phyloP scores from a whole-genome alignment of 371 early-diverging fungal genomes.

The Syncephalastrum contaminatum region DNA sequence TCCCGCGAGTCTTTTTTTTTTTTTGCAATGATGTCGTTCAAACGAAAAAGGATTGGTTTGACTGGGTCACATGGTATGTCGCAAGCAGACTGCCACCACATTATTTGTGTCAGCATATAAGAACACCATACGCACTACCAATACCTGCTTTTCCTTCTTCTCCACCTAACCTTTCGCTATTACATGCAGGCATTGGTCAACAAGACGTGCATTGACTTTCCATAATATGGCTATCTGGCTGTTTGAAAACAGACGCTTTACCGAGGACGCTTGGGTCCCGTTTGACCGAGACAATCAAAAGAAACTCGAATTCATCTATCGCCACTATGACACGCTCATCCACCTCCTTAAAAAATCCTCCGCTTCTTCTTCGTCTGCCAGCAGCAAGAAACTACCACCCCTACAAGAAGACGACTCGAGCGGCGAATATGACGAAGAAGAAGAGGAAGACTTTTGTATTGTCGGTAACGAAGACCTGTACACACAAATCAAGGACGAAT shows the following conservation, averaged over 20 bases:
- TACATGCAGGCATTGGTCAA: background rate
- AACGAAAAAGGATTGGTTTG: no score
- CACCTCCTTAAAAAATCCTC: no score
- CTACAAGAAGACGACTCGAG: no score
- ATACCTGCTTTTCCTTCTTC: constrained; percentile 1
- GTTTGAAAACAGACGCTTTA: constrained; percentile 36
- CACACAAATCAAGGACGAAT: no score
- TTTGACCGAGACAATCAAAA: constrained; percentile 37
- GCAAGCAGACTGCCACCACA: no score
- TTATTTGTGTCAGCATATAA: no score
- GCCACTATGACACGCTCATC: constrained; percentile 26
- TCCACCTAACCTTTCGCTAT: background rate
- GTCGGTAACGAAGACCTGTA: background rate
- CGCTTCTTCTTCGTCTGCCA: background rate
- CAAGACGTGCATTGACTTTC: background rate
- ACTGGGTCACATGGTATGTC: no score
- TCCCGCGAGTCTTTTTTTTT: no score
- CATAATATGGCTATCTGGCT: constrained; percentile 30
- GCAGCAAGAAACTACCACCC: background rate
- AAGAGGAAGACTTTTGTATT: background rate
- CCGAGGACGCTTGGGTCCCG: constrained; percentile 37
- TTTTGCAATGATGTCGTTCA: no score
- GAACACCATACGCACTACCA: background rate
- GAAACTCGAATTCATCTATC: constrained; percentile 34
- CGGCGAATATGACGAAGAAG: constrained; percentile 1